phyloP scores from a whole-genome alignment of 305 asterid species.

The Solanum hybrid region DNA sequence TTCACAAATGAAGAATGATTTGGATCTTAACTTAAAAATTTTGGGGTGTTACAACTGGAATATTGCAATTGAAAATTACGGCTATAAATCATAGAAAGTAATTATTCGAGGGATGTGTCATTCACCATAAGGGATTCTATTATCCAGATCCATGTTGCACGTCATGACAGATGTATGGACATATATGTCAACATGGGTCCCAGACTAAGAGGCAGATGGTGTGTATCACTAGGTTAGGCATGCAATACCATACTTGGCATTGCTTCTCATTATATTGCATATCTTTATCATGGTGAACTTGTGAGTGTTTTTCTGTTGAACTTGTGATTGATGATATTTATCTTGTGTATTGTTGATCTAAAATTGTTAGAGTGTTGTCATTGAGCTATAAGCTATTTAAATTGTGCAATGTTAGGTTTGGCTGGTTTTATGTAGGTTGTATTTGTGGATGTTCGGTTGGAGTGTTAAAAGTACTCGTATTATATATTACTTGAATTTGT shows the following conservation, averaged over 20 bases:
- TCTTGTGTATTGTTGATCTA: neutral
- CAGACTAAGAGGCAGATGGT: neutral
- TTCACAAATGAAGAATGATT: neutral
- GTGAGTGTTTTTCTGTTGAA: neutral
- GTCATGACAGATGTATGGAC: neutral
- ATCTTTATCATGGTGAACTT: neutral
- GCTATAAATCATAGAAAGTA: neutral
- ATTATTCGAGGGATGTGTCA: neutral
- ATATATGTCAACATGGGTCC: neutral
- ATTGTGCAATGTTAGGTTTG: neutral
- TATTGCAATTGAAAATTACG: too few relatives aligned
- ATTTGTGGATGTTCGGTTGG: neutral
- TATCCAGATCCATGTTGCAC: neutral
- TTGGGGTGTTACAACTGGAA: too few relatives aligned
- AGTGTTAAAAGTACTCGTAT: neutral
- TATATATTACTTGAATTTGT: neutral
- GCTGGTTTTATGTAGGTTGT: neutral
- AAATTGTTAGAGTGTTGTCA: neutral
- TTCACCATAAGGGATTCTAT: neutral
- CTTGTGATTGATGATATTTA: neutral
- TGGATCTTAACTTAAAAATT: neutral
- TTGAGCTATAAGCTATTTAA: neutral
- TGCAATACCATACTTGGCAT: neutral
- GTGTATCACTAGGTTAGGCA: neutral
- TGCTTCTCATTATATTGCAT: neutral